Conservation (phyloP, 192 early-diverging fungal genomes). For the Thamnidium elegans region DNA sequence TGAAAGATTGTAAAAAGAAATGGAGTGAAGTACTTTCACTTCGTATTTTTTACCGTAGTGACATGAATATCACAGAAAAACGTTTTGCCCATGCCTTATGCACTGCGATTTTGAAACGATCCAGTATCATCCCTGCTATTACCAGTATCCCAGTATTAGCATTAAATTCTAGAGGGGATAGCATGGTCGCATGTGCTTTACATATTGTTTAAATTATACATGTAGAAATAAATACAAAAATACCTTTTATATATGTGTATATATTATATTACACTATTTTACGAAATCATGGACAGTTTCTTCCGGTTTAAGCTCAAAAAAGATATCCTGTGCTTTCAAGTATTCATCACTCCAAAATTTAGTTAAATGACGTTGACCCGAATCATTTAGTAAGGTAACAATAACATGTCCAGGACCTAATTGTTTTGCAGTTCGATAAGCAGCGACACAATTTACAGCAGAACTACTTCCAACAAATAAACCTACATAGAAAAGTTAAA, state of each 20-base stretch:
- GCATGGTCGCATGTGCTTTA: slow-evolving; percentile 1
- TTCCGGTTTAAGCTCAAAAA: slow-evolving; percentile 7
- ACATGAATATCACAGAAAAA: neutral
- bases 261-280: neutral
- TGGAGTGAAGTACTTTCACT: slow-evolving; percentile 7
- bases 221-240: too few relatives aligned
- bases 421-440: slow-evolving; percentile 67
- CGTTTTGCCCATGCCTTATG: neutral
- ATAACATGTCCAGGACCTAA: slow-evolving; percentile 89
- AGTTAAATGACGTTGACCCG: slow-evolving; percentile 88
- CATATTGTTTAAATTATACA: slow-evolving; percentile 4
- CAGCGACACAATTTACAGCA: slow-evolving; percentile 90
- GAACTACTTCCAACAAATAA: slow-evolving; percentile 89
- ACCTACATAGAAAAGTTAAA: slow-evolving; percentile 33
- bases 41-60: slow-evolving; percentile 8
- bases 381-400: slow-evolving; percentile 89
- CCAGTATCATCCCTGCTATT: neutral
- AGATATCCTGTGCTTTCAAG: slow-evolving; percentile 6
- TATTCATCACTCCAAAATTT: slow-evolving; percentile 78
- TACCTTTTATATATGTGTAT: too few relatives aligned
- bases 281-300: slow-evolving; percentile 11
- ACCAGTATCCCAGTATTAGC: slow-evolving; percentile 4
- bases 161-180: neutral
- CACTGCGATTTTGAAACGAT: neutral
- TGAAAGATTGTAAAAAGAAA: neutral